These are phyloP conservation scores for Auriscalpium orientale DNA, from an alignment of 768 basidiomycete species.

Conservation along the genomic window DNA sequence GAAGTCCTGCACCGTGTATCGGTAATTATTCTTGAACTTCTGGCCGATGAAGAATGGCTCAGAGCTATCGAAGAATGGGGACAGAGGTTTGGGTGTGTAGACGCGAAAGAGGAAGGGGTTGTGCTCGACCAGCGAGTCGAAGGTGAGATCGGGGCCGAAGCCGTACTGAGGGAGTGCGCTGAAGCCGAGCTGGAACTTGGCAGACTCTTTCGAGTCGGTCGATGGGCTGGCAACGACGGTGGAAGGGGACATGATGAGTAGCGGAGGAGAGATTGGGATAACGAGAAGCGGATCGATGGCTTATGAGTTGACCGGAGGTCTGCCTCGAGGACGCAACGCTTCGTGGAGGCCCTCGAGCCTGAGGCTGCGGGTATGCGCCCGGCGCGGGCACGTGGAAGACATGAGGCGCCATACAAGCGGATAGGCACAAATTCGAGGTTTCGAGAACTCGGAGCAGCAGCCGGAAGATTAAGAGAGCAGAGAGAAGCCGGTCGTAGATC, in stretches of 20 bases:
- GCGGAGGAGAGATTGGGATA: constrained; percentile 9
- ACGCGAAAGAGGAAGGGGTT: constrained; percentile 78
- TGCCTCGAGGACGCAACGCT: constrained; percentile 15
- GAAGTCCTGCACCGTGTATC: constrained; percentile 20
- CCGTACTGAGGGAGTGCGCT: constrained; percentile 61
- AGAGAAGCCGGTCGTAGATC: too few relatives aligned
- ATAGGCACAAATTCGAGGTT: too few relatives aligned
- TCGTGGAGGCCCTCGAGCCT: too few relatives aligned
- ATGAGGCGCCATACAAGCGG: too few relatives aligned
- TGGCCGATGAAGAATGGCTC: constrained; percentile 67
- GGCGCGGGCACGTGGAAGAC: too few relatives aligned
- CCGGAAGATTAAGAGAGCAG: too few relatives aligned
- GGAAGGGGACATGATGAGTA: constrained; percentile 4
- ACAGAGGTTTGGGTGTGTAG: constrained; percentile 61
- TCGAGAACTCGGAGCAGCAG: too few relatives aligned
- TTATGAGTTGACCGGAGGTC: constrained; percentile 10
- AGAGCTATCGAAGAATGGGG: constrained; percentile 41
- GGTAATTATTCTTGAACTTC: constrained; percentile 39
- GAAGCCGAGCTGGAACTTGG: constrained; percentile 17
- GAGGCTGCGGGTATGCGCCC: too few relatives aligned
- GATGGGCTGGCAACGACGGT: constrained; percentile 4
- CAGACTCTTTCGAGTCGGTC: constrained; percentile 13
- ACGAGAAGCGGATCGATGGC: constrained; percentile 9
- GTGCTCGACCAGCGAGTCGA: constrained; percentile 49
- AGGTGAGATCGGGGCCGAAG: constrained; percentile 56